Evolutionary conservation across 2,329 filamentous ascomycete species (phyloP).

Genomic region (Ophiocordyceps camponoti-leonardi): DNA sequence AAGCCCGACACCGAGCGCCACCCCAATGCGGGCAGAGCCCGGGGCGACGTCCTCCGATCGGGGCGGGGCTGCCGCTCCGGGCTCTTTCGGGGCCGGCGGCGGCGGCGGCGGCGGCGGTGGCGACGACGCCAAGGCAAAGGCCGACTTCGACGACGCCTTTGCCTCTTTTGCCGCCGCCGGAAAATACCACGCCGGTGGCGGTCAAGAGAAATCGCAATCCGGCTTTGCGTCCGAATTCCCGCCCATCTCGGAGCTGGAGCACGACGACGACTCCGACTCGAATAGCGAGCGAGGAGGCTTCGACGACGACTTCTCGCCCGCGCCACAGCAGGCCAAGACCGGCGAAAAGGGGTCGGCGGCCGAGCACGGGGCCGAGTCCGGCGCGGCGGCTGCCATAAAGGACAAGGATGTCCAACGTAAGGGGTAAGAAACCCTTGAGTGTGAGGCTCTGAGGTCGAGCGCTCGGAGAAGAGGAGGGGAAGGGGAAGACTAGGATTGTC

Average conservation of each 20-base stretch:
- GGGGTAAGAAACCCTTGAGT: not conserved
- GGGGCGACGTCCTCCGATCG: conserved; percentile 4
- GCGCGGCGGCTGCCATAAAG: not conserved
- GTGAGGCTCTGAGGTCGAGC: not conserved
- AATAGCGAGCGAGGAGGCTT: conserved; percentile 70
- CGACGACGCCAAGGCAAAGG: conserved; percentile 46
- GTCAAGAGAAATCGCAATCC: conserved; percentile 23
- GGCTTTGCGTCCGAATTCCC: conserved; percentile 69
- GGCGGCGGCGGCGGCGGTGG: too few species aligned
- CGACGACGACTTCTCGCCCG: conserved; percentile 77
- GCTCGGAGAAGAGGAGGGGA: not conserved
- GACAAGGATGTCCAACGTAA: not conserved
- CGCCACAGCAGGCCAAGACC: conserved; percentile 25
- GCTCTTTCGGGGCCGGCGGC: conserved; percentile 33
- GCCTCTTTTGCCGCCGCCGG: conserved; percentile 48
- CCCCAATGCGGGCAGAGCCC: conserved; percentile 8
- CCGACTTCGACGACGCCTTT: conserved; percentile 76
- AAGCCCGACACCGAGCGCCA: conserved; percentile 10
- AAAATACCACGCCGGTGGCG: conserved; percentile 27
- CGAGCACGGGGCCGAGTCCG: too few species aligned
- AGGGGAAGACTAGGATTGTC: not conserved
- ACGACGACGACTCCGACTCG: conserved; percentile 70
- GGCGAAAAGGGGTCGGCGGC: conserved; percentile 4
- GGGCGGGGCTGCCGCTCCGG: conserved; percentile 3
- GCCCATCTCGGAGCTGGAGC: conserved; percentile 73